Base-by-base conservation (phyloP, 2,329 filamentous ascomycete genomes). In the Ceratocystis eucalypticola region DNA sequence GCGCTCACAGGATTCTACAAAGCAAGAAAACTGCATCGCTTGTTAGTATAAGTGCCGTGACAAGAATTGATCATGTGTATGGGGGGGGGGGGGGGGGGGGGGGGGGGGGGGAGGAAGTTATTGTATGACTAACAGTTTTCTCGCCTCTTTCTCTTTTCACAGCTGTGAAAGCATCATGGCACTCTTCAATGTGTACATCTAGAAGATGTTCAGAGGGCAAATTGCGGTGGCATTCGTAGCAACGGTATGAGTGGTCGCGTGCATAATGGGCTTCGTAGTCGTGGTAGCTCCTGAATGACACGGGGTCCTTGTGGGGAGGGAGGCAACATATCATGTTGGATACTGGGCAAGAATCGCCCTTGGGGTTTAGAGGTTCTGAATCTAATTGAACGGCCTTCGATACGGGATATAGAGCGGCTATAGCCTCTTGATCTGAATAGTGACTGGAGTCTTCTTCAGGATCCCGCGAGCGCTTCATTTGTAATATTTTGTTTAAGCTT, bases 251-350 rank as follows among this genome's bases (percentile, higher is more conserved):
- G 75, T 97, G 94, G 25, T 82, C 79, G 72, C 89, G 86, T 70
- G 80, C 81, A 77, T 96, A 96, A 74, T 99, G 94, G 7, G 87
- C 77, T 74, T 96, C 91, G 75, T 95, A 96, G 17, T 91, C 89
- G 67, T 85, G 82, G 72, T 91, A 91, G 0, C 86, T 85, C 28
- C 78, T 73, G 75, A 99, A 97, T 3, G 80, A 78, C 65, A 94
- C 72, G 1, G 84, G 79, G 68, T 87, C 82, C 70, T 79, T 81
- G 76, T 96, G 92, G 61, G 90, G 89, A 65, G 92, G 90, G 25
- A 97, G 80, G 22, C 83, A 84, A 77, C 93, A 97, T 75, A 80
- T 84, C 84, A 96, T 96, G 67, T 70, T 72, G 68, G 82, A 76
- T 68, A 77, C 72, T 57, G 75, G 71, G 67, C 74, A 69, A 68